These are phyloP conservation scores for Aspergillus sclerotiicarbonarius DNA, from an alignment of 495 filamentous ascomycete genomes.

Conservation along the genomic window DNA sequence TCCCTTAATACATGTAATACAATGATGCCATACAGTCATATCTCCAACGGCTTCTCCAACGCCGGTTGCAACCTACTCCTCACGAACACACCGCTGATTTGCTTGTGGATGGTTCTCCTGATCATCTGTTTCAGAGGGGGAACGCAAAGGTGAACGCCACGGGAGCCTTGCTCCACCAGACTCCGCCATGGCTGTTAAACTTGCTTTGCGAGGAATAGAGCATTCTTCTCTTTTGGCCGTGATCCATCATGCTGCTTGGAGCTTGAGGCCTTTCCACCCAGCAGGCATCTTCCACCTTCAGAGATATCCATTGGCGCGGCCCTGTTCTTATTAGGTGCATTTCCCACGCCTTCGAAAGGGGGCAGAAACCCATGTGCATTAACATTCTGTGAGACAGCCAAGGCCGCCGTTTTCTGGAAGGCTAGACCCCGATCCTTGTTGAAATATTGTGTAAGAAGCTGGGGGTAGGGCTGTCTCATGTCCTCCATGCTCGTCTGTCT, in stretches of 20 bases:
- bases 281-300: background rate
- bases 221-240: background rate
- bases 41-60: background rate
- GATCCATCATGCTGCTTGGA: background rate
- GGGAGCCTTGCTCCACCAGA: background rate
- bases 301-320: background rate
- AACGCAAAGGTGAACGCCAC: background rate
- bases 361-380: conserved; percentile 33
- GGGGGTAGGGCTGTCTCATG: conserved; percentile 7
- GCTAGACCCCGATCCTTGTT: conserved; percentile 19
- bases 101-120: background rate
- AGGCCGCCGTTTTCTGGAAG: conserved; percentile 23
- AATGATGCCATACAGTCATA: background rate
- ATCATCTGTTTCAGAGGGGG: background rate
- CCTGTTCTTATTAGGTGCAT: conserved; percentile 8
- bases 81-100: background rate
- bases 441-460: conserved; percentile 18
- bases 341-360: conserved; percentile 25
- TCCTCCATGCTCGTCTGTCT: background rate
- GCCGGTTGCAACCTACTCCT: background rate
- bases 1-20: background rate
- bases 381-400: conserved; percentile 26
- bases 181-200: background rate
- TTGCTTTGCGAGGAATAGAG: background rate
- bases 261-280: no score